Conservation (phyloP, 148 eudicot genomes). For the Persicaria tinctoria region DNA sequence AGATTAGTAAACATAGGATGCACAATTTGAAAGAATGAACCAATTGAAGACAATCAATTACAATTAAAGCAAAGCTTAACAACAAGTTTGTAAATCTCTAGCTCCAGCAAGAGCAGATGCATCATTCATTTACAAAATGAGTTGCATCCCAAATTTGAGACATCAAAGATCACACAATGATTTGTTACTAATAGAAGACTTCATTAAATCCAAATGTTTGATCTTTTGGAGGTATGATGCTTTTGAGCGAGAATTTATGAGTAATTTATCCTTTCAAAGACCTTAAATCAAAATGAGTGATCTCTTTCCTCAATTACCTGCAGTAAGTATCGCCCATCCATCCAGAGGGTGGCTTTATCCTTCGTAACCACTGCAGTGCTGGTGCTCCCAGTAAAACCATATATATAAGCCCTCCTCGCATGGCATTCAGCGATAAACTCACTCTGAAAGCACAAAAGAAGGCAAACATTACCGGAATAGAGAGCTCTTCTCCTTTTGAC, state of each 20-base stretch:
- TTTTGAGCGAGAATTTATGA: neutral
- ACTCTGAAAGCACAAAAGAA: conserved; percentile 56
- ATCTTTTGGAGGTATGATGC: neutral
- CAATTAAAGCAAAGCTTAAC: neutral
- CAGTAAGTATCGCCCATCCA: conserved; percentile 94
- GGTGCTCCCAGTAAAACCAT: conserved; percentile 95
- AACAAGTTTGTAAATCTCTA: neutral
- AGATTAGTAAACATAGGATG: neutral
- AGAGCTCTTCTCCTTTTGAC: no score
- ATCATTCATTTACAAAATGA: neutral
- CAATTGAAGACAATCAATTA: neutral
- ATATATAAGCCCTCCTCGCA: conserved; percentile 73
- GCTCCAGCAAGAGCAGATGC: neutral
- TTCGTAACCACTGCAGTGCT: conserved; percentile 92
- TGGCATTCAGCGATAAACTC: conserved; percentile 92
- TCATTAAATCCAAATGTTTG: neutral
- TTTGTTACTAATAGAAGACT: neutral
- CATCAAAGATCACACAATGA: neutral
- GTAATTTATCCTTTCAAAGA: neutral
- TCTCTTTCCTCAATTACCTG: conserved; percentile 40
- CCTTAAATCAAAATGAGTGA: neutral
- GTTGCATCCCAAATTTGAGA: neutral
- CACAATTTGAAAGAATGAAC: neutral
- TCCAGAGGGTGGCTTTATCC: conserved; percentile 97
- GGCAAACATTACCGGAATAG: neutral